Conservation (phyloP, 768 basidiomycete species). For the Stropharia rugosoannulata region DNA sequence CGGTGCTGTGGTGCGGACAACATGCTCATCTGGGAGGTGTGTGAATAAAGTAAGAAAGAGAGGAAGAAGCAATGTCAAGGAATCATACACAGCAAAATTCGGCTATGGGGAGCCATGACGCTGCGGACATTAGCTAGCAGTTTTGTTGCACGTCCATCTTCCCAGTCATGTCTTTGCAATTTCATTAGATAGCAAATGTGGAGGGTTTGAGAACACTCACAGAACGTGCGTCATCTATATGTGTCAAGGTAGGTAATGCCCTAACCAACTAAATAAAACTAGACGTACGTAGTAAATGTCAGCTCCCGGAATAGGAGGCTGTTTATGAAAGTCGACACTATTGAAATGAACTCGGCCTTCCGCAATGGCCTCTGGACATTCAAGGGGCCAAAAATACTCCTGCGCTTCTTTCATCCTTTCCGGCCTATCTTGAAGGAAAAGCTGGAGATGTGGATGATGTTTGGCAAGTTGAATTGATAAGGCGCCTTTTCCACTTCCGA, state of each 20-base stretch:
- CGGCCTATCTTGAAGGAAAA: constrained; percentile 37
- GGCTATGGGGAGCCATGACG: constrained; percentile 30
- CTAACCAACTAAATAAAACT: constrained; percentile 14
- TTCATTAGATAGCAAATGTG: neutral
- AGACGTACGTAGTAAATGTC: constrained; percentile 42
- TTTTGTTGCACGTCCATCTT: constrained; percentile 25
- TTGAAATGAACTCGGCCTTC: constrained; percentile 35
- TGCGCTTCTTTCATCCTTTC: constrained; percentile 28
- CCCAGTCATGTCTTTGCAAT: constrained; percentile 32
- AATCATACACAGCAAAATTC: constrained; percentile 29
- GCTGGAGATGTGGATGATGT: constrained; percentile 29
- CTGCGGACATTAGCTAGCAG: constrained; percentile 29
- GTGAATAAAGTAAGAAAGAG: too few species aligned
- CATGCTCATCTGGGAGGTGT: neutral
- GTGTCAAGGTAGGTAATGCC: too few species aligned
- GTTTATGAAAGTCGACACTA: constrained; percentile 38
- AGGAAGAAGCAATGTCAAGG: too few species aligned
- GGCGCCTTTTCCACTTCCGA: constrained; percentile 39
- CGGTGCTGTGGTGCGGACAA: constrained; percentile 13
- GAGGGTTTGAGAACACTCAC: neutral
- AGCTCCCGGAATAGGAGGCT: constrained; percentile 31
- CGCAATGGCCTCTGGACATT: constrained; percentile 34
- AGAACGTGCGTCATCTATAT: too few species aligned
- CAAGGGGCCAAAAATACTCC: constrained; percentile 32
- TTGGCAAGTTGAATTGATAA: constrained; percentile 33